Conservation (phyloP, 2,329 filamentous ascomycete genomes). For the Knufia fluminis region DNA sequence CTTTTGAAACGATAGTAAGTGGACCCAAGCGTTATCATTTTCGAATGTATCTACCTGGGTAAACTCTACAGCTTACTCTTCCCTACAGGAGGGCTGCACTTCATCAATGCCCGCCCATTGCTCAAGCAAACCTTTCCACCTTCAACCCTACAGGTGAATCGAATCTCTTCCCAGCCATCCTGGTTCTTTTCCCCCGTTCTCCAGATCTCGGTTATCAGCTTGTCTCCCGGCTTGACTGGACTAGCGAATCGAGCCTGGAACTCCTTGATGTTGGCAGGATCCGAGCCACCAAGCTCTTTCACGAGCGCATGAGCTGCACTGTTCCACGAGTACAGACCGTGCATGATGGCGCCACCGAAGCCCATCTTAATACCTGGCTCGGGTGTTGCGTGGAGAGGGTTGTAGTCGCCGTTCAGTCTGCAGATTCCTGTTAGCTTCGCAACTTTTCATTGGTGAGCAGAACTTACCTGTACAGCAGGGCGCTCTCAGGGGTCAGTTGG, state of each 20-base stretch:
- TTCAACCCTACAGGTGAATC: slow-evolving; percentile 65
- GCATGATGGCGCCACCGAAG: slow-evolving; percentile 80
- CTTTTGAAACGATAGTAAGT: no score
- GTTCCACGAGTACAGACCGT: slow-evolving; percentile 86
- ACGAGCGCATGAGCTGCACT: slow-evolving; percentile 64
- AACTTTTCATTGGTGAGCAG: neutral
- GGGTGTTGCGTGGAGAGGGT: slow-evolving; percentile 80
- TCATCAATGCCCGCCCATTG: slow-evolving; percentile 76
- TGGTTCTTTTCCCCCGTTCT: slow-evolving; percentile 57
- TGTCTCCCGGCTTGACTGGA: slow-evolving; percentile 75
- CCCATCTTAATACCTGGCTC: slow-evolving; percentile 83
- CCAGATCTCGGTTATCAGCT: slow-evolving; percentile 75
- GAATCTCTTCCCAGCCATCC: slow-evolving; percentile 67
- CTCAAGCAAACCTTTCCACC: slow-evolving; percentile 78
- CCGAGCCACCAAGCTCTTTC: slow-evolving; percentile 61
- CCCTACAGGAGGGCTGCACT: slow-evolving; percentile 41
- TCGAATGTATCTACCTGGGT: neutral
- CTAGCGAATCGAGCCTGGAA: slow-evolving; percentile 83
- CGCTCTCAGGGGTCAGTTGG: slow-evolving; percentile 62
- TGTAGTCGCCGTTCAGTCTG: slow-evolving; percentile 86
- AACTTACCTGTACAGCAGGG: slow-evolving; percentile 59
- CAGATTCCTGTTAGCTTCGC: neutral
- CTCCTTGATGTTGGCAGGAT: slow-evolving; percentile 74
- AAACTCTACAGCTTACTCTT: slow-evolving; percentile 55
- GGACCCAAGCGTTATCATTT: neutral